Evolutionary conservation across 176 grass and related monocot species (phyloP).

Genomic region (Cocos nucifera): DNA sequence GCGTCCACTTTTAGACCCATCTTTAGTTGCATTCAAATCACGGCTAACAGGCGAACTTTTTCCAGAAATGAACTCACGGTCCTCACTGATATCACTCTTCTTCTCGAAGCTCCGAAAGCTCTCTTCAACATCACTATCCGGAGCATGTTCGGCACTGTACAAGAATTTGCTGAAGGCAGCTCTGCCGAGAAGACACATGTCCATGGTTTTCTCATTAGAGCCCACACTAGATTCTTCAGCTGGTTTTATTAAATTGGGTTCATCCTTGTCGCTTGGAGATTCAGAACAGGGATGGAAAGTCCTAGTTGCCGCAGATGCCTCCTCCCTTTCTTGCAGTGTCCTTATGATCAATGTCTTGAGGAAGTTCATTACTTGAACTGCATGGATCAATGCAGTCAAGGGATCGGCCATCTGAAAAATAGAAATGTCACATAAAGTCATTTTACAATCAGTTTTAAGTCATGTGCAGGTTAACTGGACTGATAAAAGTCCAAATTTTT

Average conservation of each 20-base stretch:
- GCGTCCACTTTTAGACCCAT: conserved; percentile 36
- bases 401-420: conserved; percentile 21
- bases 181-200: conserved; percentile 35
- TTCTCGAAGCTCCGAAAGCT: conserved; percentile 21
- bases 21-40: conserved; percentile 9
- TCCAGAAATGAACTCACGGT: conserved; percentile 17
- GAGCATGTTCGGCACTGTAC: conserved; percentile 7
- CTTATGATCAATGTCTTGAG: conserved; percentile 18
- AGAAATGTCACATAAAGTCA: not conserved
- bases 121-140: not conserved
- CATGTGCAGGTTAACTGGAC: no score
- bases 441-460: not conserved
- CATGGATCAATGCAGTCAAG: conserved; percentile 21
- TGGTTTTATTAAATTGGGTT: conserved; percentile 23
- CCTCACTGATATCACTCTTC: conserved; percentile 19
- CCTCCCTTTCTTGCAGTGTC: conserved; percentile 15
- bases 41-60: conserved; percentile 16
- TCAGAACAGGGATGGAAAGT: conserved; percentile 35
- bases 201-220: conserved; percentile 13
- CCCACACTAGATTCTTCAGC: conserved; percentile 8
- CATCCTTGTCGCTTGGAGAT: conserved; percentile 48
- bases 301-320: not conserved
- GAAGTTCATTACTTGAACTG: conserved; percentile 22
- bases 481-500: not conserved
- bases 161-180: conserved; percentile 25